These are phyloP conservation scores for Coemansia sp. DNA, from an alignment of 192 early-diverging fungal species.

Conservation along the genomic window DNA sequence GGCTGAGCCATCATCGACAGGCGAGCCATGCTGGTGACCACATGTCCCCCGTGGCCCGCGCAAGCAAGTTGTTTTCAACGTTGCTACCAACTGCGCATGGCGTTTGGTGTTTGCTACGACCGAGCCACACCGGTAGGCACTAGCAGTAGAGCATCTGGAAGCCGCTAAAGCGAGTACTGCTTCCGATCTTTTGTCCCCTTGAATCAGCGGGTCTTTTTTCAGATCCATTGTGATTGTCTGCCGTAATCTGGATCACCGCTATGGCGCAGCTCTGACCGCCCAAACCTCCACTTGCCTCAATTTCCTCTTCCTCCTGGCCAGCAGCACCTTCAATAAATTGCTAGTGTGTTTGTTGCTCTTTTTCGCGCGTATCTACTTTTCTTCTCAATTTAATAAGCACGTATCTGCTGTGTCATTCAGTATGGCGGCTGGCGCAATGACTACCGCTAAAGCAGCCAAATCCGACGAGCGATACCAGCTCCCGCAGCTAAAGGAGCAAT, in stretches of 20 bases:
- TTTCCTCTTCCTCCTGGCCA: neutral
- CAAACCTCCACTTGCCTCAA: neutral
- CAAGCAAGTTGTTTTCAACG: neutral
- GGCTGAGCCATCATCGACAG: neutral
- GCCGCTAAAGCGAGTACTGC: too few species aligned
- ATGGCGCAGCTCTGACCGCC: neutral
- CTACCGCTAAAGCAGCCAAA: constrained; percentile 12
- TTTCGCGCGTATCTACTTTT: neutral
- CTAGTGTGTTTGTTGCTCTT: neutral
- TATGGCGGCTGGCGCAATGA: neutral
- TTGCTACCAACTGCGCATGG: neutral
- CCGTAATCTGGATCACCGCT: neutral
- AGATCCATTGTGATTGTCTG: neutral
- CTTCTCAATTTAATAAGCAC: neutral
- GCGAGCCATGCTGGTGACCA: too few species aligned
- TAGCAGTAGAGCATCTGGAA: too few species aligned
- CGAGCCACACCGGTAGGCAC: too few species aligned
- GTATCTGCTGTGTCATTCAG: neutral
- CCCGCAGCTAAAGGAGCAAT: constrained; percentile 65
- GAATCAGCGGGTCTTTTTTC: neutral
- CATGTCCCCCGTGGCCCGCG: neutral
- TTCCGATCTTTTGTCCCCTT: neutral
- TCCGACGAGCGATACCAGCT: constrained; percentile 51
- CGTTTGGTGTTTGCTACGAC: neutral
- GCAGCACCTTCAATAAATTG: neutral